Evolutionary conservation across 2,329 filamentous ascomycete genomes (phyloP), one percentile per base, ranked within the genome.

Genomic region (Xylogone sp.): DNA sequence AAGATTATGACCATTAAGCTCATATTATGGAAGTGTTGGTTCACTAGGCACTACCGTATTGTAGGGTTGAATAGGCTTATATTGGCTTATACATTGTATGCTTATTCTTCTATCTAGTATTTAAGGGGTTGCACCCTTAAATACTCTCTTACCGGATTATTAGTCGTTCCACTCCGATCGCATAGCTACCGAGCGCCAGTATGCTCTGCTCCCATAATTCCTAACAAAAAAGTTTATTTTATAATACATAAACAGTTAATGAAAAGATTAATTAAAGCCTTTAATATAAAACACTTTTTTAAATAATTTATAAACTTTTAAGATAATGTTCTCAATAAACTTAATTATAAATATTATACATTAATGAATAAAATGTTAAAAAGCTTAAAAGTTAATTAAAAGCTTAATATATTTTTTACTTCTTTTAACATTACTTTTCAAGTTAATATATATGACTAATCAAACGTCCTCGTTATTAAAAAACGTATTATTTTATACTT

Each of bases 281-380:
- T 55, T 48, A 60, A 18, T 53, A 53, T 46, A 62, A 57, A 29
- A 48, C 51, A 46, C 5, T 59, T 62, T 51, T 62, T 61, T 51
- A 47, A 58, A 42, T 60, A 46, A 54, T 57, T 62, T 42, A 60
- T 56, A 47, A 58, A 18, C 24, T 21, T 18, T 18, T 16, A 18
- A 16, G n/a, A 43, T 5, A 43, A 21, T 21, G 20, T 43, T 43
- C 29, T 42, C 18, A 42, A 31, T 45, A 53, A 55, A 59, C 53
- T 59, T 51, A 8, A 48, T 51, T 50, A 48, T 21, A 58, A 42
- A 43, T 62, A 61, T 42, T 62, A 59, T 45, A 62, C 50, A 59
- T 60, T 50, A 53, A 55, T 55, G 49, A 62, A 61, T 48, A 55
- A 60, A 60, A 52, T 56, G 39, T 56, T 62, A 46, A 60, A 48